phyloP scores from a whole-genome alignment of 2,329 filamentous ascomycete species.

The Bipolaris bicolor region DNA sequence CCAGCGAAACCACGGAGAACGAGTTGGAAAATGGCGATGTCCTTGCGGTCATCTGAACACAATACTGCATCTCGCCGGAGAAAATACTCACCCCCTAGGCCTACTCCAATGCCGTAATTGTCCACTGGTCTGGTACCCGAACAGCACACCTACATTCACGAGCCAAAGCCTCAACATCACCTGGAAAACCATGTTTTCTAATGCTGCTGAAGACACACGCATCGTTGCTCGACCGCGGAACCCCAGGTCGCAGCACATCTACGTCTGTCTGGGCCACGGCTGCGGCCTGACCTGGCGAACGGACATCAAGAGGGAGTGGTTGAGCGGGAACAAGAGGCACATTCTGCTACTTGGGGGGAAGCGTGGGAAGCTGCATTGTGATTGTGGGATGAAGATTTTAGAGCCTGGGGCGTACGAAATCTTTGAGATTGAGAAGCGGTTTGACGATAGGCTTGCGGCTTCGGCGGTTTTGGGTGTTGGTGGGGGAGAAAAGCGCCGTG shows the following conservation, averaged over 20 bases:
- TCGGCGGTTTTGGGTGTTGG: neutral
- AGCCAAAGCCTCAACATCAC: neutral
- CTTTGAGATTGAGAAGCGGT: neutral
- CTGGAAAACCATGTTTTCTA: neutral
- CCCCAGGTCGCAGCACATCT: neutral
- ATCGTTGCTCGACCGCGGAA: neutral
- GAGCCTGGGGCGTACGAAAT: neutral
- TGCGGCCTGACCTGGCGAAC: slow-evolving; percentile 5
- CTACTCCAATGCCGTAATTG: slow-evolving; percentile 1
- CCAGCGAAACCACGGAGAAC: neutral
- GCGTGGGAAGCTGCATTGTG: neutral
- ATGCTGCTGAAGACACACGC: no score
- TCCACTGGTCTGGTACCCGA: neutral
- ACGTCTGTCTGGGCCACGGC: neutral
- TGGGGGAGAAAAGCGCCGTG: neutral
- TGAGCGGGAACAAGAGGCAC: neutral
- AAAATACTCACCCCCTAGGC: neutral
- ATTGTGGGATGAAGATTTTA: slow-evolving; percentile 4
- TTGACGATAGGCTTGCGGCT: neutral
- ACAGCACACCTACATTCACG: neutral
- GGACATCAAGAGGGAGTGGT: slow-evolving; percentile 1
- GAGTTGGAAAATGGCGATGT: slow-evolving; percentile 1
- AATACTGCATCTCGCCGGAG: neutral
- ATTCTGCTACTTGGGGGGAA: neutral
- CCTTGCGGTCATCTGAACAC: neutral